phyloP scores from a whole-genome alignment of 768 basidiomycete species.

The Termitomyces sp. region DNA sequence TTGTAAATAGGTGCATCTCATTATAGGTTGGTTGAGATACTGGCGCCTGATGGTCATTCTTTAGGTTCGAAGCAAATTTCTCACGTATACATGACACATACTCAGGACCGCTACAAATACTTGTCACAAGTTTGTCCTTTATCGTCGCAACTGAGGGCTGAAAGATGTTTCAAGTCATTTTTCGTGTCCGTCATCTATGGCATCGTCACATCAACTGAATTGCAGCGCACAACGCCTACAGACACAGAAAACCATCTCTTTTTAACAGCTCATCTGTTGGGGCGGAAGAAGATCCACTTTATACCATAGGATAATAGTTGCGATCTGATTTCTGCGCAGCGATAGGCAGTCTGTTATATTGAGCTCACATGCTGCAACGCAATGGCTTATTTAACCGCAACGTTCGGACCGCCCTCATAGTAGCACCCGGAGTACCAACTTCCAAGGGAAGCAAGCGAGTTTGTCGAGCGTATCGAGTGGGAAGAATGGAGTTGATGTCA shows the following conservation, averaged over 20 bases:
- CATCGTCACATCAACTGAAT: neutral
- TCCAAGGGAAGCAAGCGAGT: neutral
- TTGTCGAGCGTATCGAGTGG: neutral
- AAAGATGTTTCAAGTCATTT: neutral
- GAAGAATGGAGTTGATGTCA: neutral
- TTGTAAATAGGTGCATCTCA: slow-evolving; percentile 2
- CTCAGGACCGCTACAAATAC: neutral
- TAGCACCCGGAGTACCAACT: neutral
- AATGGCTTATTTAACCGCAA: neutral
- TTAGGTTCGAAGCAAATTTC: slow-evolving; percentile 1
- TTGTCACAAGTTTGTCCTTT: neutral
- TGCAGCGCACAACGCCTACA: neutral
- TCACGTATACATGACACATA: neutral
- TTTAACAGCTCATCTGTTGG: neutral
- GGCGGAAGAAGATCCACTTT: neutral
- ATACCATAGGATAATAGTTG: neutral
- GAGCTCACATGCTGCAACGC: neutral
- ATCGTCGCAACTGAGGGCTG: neutral
- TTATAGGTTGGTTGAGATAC: neutral
- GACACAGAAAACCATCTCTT: neutral
- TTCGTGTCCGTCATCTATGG: neutral
- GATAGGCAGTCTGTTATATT: too few species aligned
- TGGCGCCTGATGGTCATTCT: slow-evolving; percentile 1
- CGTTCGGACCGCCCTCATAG: neutral
- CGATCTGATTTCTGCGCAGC: neutral